Evolutionary conservation across 1,139 yeast species (phyloP).

Genomic region (Scheffersomyces segobiensis): DNA sequence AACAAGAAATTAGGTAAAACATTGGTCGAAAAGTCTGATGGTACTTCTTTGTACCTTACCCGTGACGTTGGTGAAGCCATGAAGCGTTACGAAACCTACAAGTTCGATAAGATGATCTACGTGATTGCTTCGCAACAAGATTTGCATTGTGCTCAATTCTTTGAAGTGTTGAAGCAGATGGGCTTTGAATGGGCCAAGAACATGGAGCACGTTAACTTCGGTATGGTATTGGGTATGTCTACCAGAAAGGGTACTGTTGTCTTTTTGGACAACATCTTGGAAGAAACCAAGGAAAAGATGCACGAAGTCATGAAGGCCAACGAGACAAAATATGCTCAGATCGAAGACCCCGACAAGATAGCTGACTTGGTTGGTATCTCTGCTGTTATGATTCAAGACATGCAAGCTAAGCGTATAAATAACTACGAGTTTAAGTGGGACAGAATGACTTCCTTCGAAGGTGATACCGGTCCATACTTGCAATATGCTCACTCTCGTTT

Average conservation of each 20-base stretch:
- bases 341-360: slow-evolving; percentile 90
- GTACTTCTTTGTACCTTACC: slow-evolving; percentile 90
- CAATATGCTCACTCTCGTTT: slow-evolving; percentile 98
- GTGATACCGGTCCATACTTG: slow-evolving; percentile 98
- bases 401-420: slow-evolving; percentile 96
- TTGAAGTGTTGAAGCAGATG: slow-evolving; percentile 91
- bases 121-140: slow-evolving; percentile 97
- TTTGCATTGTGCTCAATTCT: slow-evolving; percentile 89
- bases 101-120: slow-evolving; percentile 94
- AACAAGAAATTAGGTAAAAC: slow-evolving; percentile 95
- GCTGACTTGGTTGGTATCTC: slow-evolving; percentile 96
- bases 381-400: slow-evolving; percentile 98
- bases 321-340: slow-evolving; percentile 87
- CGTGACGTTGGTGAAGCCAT: slow-evolving; percentile 98
- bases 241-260: slow-evolving; percentile 99
- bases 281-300: slow-evolving; percentile 94
- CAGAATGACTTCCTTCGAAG: slow-evolving; percentile 97
- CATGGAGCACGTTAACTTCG: slow-evolving; percentile 85
- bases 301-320: slow-evolving; percentile 96
- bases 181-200: slow-evolving; percentile 86
- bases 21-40: slow-evolving; percentile 91
- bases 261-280: slow-evolving; percentile 88
- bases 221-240: slow-evolving; percentile 98
- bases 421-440: slow-evolving; percentile 98
- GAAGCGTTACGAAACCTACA: slow-evolving; percentile 78